Base-by-base conservation (phyloP, 352 stramenopile species). In the Globisporangium megalacanthum region DNA sequence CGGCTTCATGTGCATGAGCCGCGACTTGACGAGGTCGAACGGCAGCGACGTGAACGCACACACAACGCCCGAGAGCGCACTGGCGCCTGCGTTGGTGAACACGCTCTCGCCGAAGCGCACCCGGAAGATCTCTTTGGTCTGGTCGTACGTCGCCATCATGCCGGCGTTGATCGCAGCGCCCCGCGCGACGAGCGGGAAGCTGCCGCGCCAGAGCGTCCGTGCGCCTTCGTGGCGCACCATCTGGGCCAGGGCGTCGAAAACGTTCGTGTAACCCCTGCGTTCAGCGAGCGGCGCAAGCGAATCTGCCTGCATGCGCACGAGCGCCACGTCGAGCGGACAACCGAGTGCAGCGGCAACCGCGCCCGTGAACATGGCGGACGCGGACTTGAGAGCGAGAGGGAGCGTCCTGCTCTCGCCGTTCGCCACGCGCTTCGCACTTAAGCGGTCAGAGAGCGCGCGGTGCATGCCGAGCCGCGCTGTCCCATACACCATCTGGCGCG, bases 111-210 rank as follows among this genome's bases (percentile, higher is more conserved):
- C 82, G 57, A 88, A 91, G 52, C 77, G 56, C 31, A 75, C 64
- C 47, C 81, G 62, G 53, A 97, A 77, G 56, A 85, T 66, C 70
- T 98, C 90, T 73, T 99, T 99, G 22, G 96, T 94, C 79, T 99
- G 95, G 79, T 99, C 97, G 72, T 99, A 99, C 63, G 92, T 99
- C 17, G 97, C 97, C 83, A 99, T 93, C 97, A 99, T 99, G 55
- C 97, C 97, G n/a, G 99, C 92, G 78, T 99, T 99, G 95, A 99
- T 99, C 56, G 94, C 85, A 57, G 98, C 98, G 31, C 96, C 97
- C 66, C 97, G 88, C 17, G 98, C 85, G 46, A 99, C 95, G n/a
- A 96, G 86, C 20, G 94, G 93, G 39, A 94, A 72, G 56, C 82
- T 94, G 8, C 94, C 94, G 25, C 90, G 77, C 89, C 90, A 98